Evolutionary conservation across 495 filamentous ascomycete genomes (phyloP), one percentile per base, ranked within the genome.

Genomic region (Thozetella sp.): DNA sequence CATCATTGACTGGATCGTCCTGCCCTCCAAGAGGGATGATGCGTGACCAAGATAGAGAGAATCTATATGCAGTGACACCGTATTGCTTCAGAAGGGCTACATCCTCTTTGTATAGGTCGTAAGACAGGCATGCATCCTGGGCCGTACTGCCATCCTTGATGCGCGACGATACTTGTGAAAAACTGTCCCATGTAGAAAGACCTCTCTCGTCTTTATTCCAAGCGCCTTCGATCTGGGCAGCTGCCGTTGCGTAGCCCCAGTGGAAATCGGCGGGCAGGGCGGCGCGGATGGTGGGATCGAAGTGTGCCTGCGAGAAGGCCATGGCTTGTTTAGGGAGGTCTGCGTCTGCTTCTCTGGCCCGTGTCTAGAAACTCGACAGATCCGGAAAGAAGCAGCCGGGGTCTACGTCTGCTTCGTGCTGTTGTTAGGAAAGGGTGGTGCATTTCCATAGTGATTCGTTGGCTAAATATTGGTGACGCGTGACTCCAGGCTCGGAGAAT

Each of bases 191-290:
- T 46, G 71, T 75, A 51, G 72, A 75, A n/a, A 77, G 76, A 2
- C 69, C 69, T 13, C 75, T 76, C 25, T 79, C 80, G 34, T 80
- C 79, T 22, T 80, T 64, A 0, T 62, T 71, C 19, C 76, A 61
- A 1, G 75, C 78, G 11, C 80, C 80, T 68, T 83, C 80, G 50
- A 82, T 80, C 54, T 83, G 78, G 26, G 67, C 61, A 37, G 80
- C 76, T 25, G 77, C 79, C 3, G 76, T 76, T 17, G 82, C 82
- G 51, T 80, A 75, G 2, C 82, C 82, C 68, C 81, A 83, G 17
- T 79, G 59, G 52, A 84, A 84, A 53, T 80, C 77, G 34, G 54
- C 40, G 17, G 67, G 67, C 22, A 69, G 51, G 22, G 63, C 56
- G 17, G 11, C 43, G 12, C 20, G 6, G 43, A 48, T 9, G 10